Evolutionary conservation across 768 basidiomycete species (phyloP), one percentile per base, ranked within the genome.

Genomic region (Russula virescens): DNA sequence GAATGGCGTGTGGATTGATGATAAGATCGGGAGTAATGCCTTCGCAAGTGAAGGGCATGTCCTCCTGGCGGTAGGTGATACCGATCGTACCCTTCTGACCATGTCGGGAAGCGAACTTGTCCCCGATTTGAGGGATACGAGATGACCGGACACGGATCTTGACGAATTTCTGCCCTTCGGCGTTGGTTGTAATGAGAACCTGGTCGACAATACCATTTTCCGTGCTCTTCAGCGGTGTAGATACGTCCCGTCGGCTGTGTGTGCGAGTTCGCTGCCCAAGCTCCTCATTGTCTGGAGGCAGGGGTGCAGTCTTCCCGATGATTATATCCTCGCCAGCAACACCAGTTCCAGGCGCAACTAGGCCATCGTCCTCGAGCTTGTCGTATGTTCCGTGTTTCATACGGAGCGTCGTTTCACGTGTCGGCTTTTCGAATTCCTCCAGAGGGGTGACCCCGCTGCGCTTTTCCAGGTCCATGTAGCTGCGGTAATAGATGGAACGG

Each of bases 61-160:
- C 97, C 74, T 99, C 97, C 74, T 98, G 97, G 55, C 97, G 92
- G 73, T 99, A 99, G 0, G 96, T 98, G 75, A 99, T 97, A 76
- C 97, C 97, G 66, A 98, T 96, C 11, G 97, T 99, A 75, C 97
- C 97, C 79, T 99, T 99, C 77, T 99, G 97, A 70, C 97, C 97
- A 71, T 99, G 97, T 71, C 97, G 91, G 51, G 97, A 99, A 2
- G 97, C 97, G 68, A 99, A 99, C 76, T 99, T 99, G 81, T 99
- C 97, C 45, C 97, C 97, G 58, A 89, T 97, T 74, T 99, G 96
- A 34, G 97, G 97, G 59, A 98, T 85, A 77, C 97, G 91, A 8
- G 94, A 96, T 21, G 96, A 91, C 48, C 97, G 84, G 28, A 98
- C 89, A 50, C 97, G 90, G 67, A 99, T 89, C 79, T 98, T 98